A percentile compares a stretch with the other conserved stretches of the same genome.
Evolutionary conservation across 805 yeast species (phyloP).

Genomic region (Cyberlindnera samutprakarnensis): DNA sequence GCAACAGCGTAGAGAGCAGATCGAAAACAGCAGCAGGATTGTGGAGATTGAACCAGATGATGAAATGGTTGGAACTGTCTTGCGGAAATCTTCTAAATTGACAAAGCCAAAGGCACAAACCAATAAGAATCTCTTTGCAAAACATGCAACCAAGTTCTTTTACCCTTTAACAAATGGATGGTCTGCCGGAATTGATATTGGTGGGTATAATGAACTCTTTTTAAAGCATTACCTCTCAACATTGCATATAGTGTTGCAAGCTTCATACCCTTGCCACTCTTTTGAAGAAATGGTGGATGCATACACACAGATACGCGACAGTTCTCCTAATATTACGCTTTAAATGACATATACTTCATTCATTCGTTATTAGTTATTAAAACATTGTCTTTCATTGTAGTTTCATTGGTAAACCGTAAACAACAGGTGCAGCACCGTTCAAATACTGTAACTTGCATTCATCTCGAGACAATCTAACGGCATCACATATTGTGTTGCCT

Average conservation of each 20-base stretch:
- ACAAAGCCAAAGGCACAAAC: slow-evolving; percentile 8
- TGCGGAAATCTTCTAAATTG: slow-evolving; percentile 30
- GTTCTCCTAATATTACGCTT: slow-evolving; percentile 6
- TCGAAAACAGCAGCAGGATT: slow-evolving; percentile 8
- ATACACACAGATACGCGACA: slow-evolving; percentile 21
- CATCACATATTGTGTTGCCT: slow-evolving; percentile 36
- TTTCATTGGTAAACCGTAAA: slow-evolving; percentile 76
- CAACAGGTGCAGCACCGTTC: slow-evolving; percentile 90
- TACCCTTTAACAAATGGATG: slow-evolving; percentile 48
- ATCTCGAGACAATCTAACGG: slow-evolving; percentile 56
- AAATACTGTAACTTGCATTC: slow-evolving; percentile 63
- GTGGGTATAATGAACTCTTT: slow-evolving; percentile 44
- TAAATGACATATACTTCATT: neutral
- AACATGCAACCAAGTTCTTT: slow-evolving; percentile 36
- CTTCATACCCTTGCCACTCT: slow-evolving; percentile 39
- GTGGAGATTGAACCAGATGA: slow-evolving; percentile 9
- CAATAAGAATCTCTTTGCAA: slow-evolving; percentile 26
- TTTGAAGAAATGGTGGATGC: slow-evolving; percentile 27
- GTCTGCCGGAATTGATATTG: slow-evolving; percentile 47
- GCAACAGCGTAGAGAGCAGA: slow-evolving; percentile 6
- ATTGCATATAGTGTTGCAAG: slow-evolving; percentile 35
- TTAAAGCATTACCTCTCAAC: slow-evolving; percentile 45
- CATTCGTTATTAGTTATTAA: neutral
- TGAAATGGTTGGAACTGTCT: slow-evolving; percentile 12
- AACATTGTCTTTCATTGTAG: slow-evolving; percentile 9